Evolutionary conservation across 495 filamentous ascomycete genomes (phyloP), one percentile per base, ranked within the genome.

Genomic region (Penicillium cosmopolitanum): DNA sequence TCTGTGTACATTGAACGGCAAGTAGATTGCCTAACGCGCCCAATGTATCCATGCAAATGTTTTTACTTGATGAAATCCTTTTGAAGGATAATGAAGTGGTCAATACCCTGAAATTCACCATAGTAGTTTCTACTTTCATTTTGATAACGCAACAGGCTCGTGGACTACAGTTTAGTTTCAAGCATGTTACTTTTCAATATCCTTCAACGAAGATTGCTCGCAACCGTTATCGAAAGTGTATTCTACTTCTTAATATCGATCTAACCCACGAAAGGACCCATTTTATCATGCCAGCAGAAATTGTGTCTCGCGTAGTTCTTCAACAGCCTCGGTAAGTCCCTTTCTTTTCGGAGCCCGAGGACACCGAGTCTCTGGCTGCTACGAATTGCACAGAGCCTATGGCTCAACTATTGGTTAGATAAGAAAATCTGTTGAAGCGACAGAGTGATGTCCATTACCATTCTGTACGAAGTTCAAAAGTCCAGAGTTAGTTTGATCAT

Each of bases 301-400:
- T 1, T 13, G 10, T 43, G 40, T 43, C 40, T 43, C 40, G 5
- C 40, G 10, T 43, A 1, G 10, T 13, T 18, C 6, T 3, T 43
- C 16, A 43, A 43, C 10, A 43, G 40, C 15, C 15, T 43, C 21
- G 21, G 40, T 7, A 43, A 43, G 15, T 43, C 40, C 40, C 12
- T 43, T 43, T 43, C 40, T 43, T 43, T 43, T 9, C 40, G 40
- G 40, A 7, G 10, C 40, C 40, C 40, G 40, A 43, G 40, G 40
- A 43, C 40, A 43, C 40, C 40, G 40, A 43, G 6, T 18, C 40
- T 43, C 40, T 43, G 40, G 13, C 40, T 16, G 40, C 40, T 43
- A 15, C 13, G 15, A n/a, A 43, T 43, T 7, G 15, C 6, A 7
- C 11, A 7, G 6, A 15, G 40, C 13, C 34, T 15, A 43, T 43